Percentiles rank a stretch among this genome's conserved stretches.
Conservation (phyloP, 495 filamentous ascomycete genomes). For the Collariella sp. region DNA sequence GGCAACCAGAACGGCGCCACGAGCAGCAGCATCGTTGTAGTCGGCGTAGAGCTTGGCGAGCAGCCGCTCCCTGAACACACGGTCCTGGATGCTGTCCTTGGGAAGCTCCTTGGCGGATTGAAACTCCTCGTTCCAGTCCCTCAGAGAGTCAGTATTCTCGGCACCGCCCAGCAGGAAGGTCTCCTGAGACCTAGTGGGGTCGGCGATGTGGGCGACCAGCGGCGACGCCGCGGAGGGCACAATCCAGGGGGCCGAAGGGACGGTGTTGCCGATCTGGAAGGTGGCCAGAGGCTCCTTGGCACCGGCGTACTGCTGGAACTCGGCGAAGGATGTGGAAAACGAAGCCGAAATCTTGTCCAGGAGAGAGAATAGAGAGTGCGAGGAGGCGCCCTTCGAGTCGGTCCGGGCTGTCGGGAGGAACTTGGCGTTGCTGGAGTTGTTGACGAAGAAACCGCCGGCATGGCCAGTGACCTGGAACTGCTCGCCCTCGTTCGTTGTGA, state of each 20-base stretch:
- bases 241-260: constrained; percentile 88
- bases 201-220: constrained; percentile 61
- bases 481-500: constrained; percentile 86
- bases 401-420: constrained; percentile 82
- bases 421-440: constrained; percentile 80
- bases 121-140: constrained; percentile 99
- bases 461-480: constrained; percentile 88
- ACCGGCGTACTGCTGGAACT: constrained; percentile 71
- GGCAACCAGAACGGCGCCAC: constrained; percentile 88
- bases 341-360: constrained; percentile 70
- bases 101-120: constrained; percentile 92
- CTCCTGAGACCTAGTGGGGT: constrained; percentile 86
- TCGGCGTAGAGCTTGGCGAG: constrained; percentile 95
- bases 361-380: constrained; percentile 82
- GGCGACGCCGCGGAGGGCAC: constrained; percentile 59
- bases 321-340: constrained; percentile 63
- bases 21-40: constrained; percentile 89
- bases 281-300: constrained; percentile 77
- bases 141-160: constrained; percentile 85
- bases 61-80: constrained; percentile 89
- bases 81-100: constrained; percentile 86
- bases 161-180: constrained; percentile 80
- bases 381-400: constrained; percentile 53
- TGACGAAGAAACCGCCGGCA: constrained; percentile 91
- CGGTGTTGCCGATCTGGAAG: constrained; percentile 91